Percentiles rank a stretch among this genome's conserved stretches.
These are phyloP conservation scores for Pisolithus tinctorius DNA, from an alignment of 768 basidiomycete species.

Conservation along the genomic window DNA sequence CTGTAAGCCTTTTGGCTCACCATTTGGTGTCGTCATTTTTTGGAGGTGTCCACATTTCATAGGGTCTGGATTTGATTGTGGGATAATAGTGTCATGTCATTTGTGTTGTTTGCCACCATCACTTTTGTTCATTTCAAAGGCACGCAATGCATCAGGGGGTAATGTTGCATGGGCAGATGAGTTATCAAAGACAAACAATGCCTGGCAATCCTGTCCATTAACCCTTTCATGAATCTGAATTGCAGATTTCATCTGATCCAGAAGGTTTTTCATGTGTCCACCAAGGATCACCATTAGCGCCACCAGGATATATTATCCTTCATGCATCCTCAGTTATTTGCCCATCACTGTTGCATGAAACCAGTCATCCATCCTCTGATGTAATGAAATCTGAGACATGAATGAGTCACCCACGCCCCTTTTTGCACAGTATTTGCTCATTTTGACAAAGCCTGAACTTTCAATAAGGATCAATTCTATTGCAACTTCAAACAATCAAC, in stretches of 20 bases:
- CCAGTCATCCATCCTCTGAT: slow-evolving; percentile 18
- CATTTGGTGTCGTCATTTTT: slow-evolving; percentile 28
- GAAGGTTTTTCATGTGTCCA: slow-evolving; percentile 4
- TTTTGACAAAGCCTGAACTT: not conserved
- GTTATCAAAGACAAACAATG: slow-evolving; percentile 9
- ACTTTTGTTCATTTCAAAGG: slow-evolving; percentile 21
- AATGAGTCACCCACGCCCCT: slow-evolving; percentile 26
- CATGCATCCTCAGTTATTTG: slow-evolving; percentile 12
- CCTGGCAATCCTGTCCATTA: slow-evolving; percentile 22
- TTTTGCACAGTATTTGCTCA: not conserved
- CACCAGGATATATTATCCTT: slow-evolving; percentile 11
- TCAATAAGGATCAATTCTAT: not conserved
- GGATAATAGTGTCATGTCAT: slow-evolving; percentile 16
- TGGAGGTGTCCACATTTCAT: slow-evolving; percentile 15
- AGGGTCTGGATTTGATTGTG: slow-evolving; percentile 11
- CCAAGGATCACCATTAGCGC: slow-evolving; percentile 11
- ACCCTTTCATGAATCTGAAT: slow-evolving; percentile 28
- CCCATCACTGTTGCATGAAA: not conserved
- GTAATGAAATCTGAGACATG: slow-evolving; percentile 36
- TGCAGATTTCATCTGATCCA: slow-evolving; percentile 3
- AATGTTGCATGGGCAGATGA: slow-evolving; percentile 7
- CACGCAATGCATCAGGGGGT: slow-evolving; percentile 15
- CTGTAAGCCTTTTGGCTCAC: slow-evolving; percentile 13
- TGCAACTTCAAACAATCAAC: not conserved
- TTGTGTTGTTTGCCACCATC: slow-evolving; percentile 17